These are phyloP conservation scores for Ramichloridium luteum DNA, from an alignment of 2,329 filamentous ascomycete species.

Conservation along the genomic window DNA sequence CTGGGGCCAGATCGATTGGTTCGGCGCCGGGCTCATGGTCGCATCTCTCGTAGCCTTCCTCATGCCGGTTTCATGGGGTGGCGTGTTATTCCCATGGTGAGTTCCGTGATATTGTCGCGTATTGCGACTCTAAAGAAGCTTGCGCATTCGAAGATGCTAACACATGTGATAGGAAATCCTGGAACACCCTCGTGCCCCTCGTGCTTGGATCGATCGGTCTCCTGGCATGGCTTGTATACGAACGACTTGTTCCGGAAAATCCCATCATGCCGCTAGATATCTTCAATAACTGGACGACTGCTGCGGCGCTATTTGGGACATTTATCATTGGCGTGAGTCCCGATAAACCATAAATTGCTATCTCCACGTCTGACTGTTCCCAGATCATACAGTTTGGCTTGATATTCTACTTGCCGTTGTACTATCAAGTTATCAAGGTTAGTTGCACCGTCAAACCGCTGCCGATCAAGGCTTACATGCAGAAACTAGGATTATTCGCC, in stretches of 20 bases:
- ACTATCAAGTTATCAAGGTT: slow-evolving; percentile 29
- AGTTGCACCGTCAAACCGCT: too few species aligned
- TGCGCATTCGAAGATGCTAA: background rate
- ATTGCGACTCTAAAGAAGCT: background rate
- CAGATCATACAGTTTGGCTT: slow-evolving; percentile 3
- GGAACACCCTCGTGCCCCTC: slow-evolving; percentile 50
- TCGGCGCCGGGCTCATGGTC: slow-evolving; percentile 50
- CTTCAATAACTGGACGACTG: slow-evolving; percentile 36
- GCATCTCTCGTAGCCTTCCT: slow-evolving; percentile 46
- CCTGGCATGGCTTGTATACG: slow-evolving; percentile 42
- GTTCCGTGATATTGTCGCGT: too few species aligned
- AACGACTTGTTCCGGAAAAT: slow-evolving; percentile 33
- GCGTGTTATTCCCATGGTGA: slow-evolving; percentile 54
- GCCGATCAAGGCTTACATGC: too few species aligned
- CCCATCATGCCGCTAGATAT: slow-evolving; percentile 38
- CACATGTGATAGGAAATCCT: slow-evolving; percentile 30
- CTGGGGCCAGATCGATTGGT: slow-evolving; percentile 46
- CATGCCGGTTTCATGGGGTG: slow-evolving; percentile 53
- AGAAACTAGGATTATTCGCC: slow-evolving; percentile 24
- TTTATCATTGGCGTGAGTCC: background rate
- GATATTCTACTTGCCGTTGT: slow-evolving; percentile 26
- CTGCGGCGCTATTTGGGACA: background rate
- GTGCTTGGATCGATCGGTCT: slow-evolving; percentile 43
- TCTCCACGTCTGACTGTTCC: too few species aligned
- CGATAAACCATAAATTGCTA: too few species aligned